phyloP scores from a whole-genome alignment of 805 yeast species.

The Saturnispora kantuleensis region DNA sequence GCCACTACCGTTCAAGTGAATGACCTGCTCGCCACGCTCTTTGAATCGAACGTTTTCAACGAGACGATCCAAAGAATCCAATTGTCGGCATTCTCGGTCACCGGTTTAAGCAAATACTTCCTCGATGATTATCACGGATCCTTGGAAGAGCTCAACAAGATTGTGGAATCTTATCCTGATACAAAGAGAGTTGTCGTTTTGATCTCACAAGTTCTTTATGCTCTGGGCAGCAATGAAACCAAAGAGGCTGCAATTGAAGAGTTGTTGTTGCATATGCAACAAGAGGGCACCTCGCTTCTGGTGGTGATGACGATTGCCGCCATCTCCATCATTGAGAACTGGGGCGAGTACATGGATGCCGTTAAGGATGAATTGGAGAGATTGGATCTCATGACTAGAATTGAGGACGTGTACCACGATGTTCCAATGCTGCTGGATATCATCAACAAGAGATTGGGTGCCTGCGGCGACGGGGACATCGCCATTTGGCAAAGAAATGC shows the following conservation, averaged over 20 bases:
- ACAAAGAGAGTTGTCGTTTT: slow-evolving; percentile 61
- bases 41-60: slow-evolving; percentile 28
- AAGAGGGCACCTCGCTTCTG: slow-evolving; percentile 53
- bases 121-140: slow-evolving; percentile 53
- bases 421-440: slow-evolving; percentile 52
- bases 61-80: slow-evolving; percentile 25
- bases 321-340: slow-evolving; percentile 55
- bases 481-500: slow-evolving; percentile 60
- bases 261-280: slow-evolving; percentile 53
- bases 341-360: slow-evolving; percentile 44
- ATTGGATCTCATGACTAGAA: slow-evolving; percentile 34
- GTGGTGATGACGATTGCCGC: slow-evolving; percentile 74
- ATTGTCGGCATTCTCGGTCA: slow-evolving; percentile 54
- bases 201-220: slow-evolving; percentile 71
- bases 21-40: slow-evolving; percentile 32
- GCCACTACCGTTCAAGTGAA: slow-evolving; percentile 49
- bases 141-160: slow-evolving; percentile 52
- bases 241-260: slow-evolving; percentile 81
- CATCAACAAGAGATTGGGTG: slow-evolving; percentile 34
- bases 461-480: no score
- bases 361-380: slow-evolving; percentile 58
- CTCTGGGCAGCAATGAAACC: slow-evolving; percentile 65
- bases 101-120: slow-evolving; percentile 69
- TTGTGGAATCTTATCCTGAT: slow-evolving; percentile 48
- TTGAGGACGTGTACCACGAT: slow-evolving; percentile 40